Evolutionary conservation across 495 filamentous ascomycete genomes (phyloP).

Genomic region (Annulohypoxylon bovei): DNA sequence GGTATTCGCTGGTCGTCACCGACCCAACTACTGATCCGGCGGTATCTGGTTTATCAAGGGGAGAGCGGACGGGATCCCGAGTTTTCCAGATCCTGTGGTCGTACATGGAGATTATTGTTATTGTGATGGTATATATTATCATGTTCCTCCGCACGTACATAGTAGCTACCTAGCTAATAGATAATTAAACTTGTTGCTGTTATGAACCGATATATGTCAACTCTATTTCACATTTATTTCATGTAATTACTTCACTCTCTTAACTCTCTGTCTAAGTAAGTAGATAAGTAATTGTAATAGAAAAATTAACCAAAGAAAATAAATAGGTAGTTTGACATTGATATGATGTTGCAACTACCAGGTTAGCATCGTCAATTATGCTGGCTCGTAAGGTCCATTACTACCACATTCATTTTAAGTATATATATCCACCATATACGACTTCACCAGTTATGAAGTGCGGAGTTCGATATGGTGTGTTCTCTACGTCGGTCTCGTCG

Average conservation of each 20-base stretch:
- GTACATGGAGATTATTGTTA: slow-evolving; percentile 42
- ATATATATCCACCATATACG: neutral
- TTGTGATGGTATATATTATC: neutral
- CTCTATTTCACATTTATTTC: no score
- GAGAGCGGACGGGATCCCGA: slow-evolving; percentile 64
- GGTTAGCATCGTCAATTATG: no score
- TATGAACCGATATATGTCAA: no score
- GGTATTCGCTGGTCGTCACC: slow-evolving; percentile 62
- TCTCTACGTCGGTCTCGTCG: neutral
- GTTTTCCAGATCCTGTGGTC: slow-evolving; percentile 57
- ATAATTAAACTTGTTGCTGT: no score
- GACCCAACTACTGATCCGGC: slow-evolving; percentile 60
- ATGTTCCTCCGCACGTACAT: neutral
- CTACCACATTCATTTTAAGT: neutral
- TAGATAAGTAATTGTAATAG: no score
- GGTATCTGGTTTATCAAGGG: slow-evolving; percentile 54
- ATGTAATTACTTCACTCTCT: no score
- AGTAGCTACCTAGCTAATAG: no score
- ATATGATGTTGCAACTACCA: no score
- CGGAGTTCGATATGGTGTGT: neutral
- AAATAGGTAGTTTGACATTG: no score
- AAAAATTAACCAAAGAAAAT: no score
- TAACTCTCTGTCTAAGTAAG: no score
- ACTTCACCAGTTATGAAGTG: neutral
- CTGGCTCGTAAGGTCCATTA: no score